Evolutionary conservation across 2,329 filamentous ascomycete genomes (phyloP), one percentile per base, ranked within the genome.

Genomic region (Aureobasidium vineae): DNA sequence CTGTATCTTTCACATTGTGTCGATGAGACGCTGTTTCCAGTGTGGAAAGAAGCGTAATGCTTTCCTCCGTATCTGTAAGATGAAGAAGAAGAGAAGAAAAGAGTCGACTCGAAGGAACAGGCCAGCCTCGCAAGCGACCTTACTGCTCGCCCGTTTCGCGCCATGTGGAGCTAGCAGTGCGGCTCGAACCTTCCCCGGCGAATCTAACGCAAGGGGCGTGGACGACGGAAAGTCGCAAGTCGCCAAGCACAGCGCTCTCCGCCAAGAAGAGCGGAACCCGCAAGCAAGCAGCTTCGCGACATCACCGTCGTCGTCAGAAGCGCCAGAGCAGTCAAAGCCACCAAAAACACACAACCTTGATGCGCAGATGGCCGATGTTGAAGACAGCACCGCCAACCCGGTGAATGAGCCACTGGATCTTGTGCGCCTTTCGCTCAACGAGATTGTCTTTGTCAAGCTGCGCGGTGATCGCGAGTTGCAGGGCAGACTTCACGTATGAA

Each of bases 361-460:
- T 65, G 61, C 61, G 61, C 54, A 66, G 50, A 97, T 97, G 93
- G 90, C 93, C 73, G 93, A 97, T 79, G 85, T 83, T 70, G 91
- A 90, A 75, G 87, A 88, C 71, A 77, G 83, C 63, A 83, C 84
- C 72, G 85, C 90, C 66, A 75, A 75, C 67, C 74, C 75, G 65
- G 90, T 92, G 66, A 88, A 93, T 63, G 94, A 99, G 82, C 94
- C 96, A 65, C 89, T 99, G 75, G 95, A 98, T 79, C 88, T 99
- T 49, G 95, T 99, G 72, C 91, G 93, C 72, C 86, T 99, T 66
- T 91, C 94, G 72, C 86, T 99, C 56, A 94, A 98, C 78, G 95
- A 99, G 79, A 87, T 95, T 53, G 95, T 99, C 61, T 96, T 97
- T 79, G 94, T 99, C 71, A 98, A 98, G 85, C 85, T 99, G 70